A percentile compares a stretch with the other conserved stretches of the same genome.
Evolutionary conservation across 345 rosid genomes (phyloP).

Genomic region (Salix koriyanagi): DNA sequence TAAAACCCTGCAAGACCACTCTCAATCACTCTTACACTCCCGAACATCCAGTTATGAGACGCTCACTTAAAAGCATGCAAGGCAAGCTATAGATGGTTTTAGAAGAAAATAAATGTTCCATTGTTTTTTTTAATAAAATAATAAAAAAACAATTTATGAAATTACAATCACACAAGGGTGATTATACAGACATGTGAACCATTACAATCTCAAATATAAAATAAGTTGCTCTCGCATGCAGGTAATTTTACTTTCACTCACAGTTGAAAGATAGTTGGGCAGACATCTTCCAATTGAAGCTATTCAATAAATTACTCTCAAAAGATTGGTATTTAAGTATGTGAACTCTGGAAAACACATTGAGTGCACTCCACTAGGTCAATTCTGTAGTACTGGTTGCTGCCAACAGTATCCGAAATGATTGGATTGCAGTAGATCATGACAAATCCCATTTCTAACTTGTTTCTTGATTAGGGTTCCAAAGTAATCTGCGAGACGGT

Average conservation of each 20-base stretch:
- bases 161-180: not conserved
- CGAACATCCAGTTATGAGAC: too few relatives aligned
- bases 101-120: too few relatives aligned
- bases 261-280: not conserved
- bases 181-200: slow-evolving; percentile 1
- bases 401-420: not conserved
- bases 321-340: not conserved
- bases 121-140: too few relatives aligned
- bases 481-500: slow-evolving; percentile 66
- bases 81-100: too few relatives aligned
- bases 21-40: too few relatives aligned
- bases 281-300: slow-evolving; percentile 2
- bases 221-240: not conserved
- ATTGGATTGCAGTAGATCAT: not conserved
- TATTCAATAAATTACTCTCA: not conserved
- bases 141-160: not conserved
- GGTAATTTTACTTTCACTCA: not conserved
- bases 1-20: too few relatives aligned
- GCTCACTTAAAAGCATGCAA: too few relatives aligned
- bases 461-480: slow-evolving; percentile 35
- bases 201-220: not conserved
- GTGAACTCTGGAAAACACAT: not conserved
- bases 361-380: not conserved
- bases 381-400: not conserved
- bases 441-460: not conserved